Conservation (phyloP, 129 eudicot species). For the Artemisia annua region DNA sequence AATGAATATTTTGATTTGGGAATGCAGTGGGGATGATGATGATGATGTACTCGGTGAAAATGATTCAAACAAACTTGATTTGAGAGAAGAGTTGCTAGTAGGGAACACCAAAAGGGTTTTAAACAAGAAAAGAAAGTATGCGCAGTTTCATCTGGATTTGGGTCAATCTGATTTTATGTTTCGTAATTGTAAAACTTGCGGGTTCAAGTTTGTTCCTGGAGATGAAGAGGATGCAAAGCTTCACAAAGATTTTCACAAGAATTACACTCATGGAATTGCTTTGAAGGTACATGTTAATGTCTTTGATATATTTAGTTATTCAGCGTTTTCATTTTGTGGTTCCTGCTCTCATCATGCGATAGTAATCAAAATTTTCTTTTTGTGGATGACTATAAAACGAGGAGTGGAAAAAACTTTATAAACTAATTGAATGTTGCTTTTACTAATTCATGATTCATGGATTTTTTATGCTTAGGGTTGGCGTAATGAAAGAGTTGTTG, state of each 20-base stretch:
- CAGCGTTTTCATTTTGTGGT: not conserved
- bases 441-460: constrained; percentile 18
- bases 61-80: constrained; percentile 5
- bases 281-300: constrained; percentile 52
- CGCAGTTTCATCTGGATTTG: constrained; percentile 74
- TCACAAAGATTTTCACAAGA: constrained; percentile 73
- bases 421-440: not conserved
- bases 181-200: constrained; percentile 67
- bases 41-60: constrained; percentile 21
- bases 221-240: constrained; percentile 69
- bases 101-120: constrained; percentile 30
- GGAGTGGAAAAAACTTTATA: not conserved
- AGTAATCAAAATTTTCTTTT: not conserved
- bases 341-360: not conserved
- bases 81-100: constrained; percentile 11
- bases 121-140: constrained; percentile 78
- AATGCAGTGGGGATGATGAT: constrained; percentile 30
- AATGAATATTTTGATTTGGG: not conserved
- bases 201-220: constrained; percentile 79
- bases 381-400: not conserved
- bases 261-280: constrained; percentile 72
- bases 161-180: constrained; percentile 87
- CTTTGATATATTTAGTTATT: not conserved
- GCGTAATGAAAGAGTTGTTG: constrained; percentile 65
- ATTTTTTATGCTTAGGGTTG: constrained; percentile 52